Evolutionary conservation across 805 yeast genomes (phyloP).

Genomic region (Saccharomycopsis sp.): DNA sequence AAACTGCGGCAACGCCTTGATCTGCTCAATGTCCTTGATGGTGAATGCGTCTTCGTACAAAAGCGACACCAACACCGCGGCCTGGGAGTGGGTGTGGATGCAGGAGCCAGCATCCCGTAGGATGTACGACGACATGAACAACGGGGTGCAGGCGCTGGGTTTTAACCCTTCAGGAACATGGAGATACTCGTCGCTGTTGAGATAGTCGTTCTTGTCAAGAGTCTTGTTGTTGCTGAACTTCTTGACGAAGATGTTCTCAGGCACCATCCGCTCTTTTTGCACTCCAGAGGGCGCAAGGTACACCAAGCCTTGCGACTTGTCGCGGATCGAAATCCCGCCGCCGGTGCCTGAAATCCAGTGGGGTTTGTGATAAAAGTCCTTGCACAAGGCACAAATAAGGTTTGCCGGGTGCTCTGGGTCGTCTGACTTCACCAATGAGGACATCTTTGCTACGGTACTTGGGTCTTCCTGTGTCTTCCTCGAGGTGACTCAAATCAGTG

Average conservation of each 20-base stretch:
- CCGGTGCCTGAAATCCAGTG: conserved; percentile 97
- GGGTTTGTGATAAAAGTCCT: conserved; percentile 62
- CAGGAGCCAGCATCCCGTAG: conserved; percentile 79
- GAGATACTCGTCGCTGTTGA: conserved; percentile 37
- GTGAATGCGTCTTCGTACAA: conserved; percentile 62
- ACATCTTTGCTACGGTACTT: no score
- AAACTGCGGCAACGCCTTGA: conserved; percentile 78
- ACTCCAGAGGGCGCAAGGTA: conserved; percentile 94
- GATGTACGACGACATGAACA: conserved; percentile 65
- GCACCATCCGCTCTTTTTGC: conserved; percentile 81
- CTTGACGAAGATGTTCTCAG: conserved; percentile 67
- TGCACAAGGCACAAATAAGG: conserved; percentile 73
- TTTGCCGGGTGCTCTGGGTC: conserved; percentile 72
- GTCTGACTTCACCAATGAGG: conserved; percentile 28
- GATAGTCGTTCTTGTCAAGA: no score
- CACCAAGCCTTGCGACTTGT: conserved; percentile 36
- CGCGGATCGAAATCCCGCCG: conserved; percentile 78
- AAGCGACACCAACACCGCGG: conserved; percentile 74
- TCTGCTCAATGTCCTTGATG: conserved; percentile 79
- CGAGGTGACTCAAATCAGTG: no score
- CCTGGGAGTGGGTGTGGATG: conserved; percentile 89
- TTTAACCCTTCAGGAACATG: conserved; percentile 58
- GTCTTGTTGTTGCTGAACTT: neutral
- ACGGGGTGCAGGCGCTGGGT: conserved; percentile 92
- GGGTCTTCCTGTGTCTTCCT: no score